Conservation (phyloP, 1,284 basidiomycete genomes). For the Puccinia horiana region DNA sequence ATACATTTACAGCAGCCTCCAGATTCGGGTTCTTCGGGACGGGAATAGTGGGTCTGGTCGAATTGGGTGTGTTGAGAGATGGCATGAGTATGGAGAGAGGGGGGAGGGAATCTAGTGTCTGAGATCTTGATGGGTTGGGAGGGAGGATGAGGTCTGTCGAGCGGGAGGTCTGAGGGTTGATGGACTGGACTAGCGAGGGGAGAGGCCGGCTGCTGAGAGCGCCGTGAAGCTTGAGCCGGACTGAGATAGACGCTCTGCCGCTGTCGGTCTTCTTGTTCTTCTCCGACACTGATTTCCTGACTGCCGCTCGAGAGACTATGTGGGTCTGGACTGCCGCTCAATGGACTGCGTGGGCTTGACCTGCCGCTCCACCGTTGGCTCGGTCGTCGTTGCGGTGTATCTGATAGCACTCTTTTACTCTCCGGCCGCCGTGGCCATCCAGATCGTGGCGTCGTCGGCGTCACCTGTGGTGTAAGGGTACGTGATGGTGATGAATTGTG, state of each 20-base stretch:
- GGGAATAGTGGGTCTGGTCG: no score
- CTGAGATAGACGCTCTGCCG: neutral
- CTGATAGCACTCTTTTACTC: no score
- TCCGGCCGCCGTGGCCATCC: neutral
- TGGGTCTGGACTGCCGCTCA: no score
- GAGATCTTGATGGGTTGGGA: neutral
- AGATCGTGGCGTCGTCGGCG: neutral
- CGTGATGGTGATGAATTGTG: neutral
- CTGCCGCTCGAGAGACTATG: neutral
- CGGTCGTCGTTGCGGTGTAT: neutral
- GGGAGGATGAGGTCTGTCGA: neutral
- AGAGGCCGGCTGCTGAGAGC: neutral
- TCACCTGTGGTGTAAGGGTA: neutral
- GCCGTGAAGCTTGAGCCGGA: no score
- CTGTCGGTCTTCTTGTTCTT: neutral
- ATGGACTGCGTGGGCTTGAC: no score
- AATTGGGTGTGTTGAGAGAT: neutral
- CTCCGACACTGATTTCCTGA: neutral
- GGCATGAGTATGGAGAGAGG: no score
- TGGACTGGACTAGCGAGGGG: neutral
- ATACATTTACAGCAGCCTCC: constrained; percentile 12
- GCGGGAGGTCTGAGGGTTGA: neutral
- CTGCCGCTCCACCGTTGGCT: neutral
- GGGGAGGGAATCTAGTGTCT: no score
- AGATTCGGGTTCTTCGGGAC: neutral